Percentiles rank a stretch among this genome's conserved stretches.
These are phyloP conservation scores for Tylopilus balloui DNA, from an alignment of 768 basidiomycete genomes.

Conservation along the genomic window DNA sequence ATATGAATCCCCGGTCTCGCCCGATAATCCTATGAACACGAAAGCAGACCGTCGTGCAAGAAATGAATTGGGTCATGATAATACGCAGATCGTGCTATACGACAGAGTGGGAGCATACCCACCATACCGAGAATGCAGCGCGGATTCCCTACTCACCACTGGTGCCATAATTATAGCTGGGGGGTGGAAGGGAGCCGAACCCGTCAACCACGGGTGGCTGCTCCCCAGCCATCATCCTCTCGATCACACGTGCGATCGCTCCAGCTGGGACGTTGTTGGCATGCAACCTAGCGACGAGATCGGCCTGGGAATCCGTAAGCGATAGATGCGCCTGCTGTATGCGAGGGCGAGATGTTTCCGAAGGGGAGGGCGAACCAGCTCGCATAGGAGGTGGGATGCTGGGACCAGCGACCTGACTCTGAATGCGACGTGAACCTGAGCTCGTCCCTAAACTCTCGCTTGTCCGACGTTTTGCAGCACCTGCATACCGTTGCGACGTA, in stretches of 20 bases:
- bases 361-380: neutral
- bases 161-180: constrained; percentile 10
- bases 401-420: neutral
- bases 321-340: constrained; percentile 8
- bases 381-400: neutral
- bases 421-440: neutral
- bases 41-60: too few species aligned
- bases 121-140: too few species aligned
- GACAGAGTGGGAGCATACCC: too few species aligned
- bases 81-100: too few species aligned
- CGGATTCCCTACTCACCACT: neutral
- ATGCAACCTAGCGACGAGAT: constrained; percentile 15
- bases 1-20: too few species aligned
- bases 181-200: constrained; percentile 11
- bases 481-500: neutral
- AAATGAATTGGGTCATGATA: too few species aligned
- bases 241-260: constrained; percentile 19
- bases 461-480: neutral
- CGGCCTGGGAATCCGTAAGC: constrained; percentile 17
- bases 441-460: neutral
- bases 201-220: constrained; percentile 3
- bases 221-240: constrained; percentile 19
- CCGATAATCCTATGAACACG: too few species aligned
- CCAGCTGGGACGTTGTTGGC: constrained; percentile 12
- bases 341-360: constrained; percentile 2